phyloP scores from a whole-genome alignment of 2,329 filamentous ascomycete species.

The Colletotrichum australisinense region DNA sequence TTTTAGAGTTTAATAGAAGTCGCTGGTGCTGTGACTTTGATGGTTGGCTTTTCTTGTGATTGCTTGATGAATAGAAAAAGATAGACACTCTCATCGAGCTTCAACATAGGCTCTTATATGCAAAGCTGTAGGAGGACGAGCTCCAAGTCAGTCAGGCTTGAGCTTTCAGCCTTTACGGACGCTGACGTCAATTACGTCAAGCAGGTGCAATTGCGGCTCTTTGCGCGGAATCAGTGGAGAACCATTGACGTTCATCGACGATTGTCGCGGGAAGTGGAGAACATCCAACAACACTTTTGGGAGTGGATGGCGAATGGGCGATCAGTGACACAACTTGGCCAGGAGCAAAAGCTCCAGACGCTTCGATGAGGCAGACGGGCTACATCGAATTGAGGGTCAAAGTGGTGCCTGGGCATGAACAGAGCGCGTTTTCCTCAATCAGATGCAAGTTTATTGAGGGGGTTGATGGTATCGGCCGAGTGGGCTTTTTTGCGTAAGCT shows the following conservation, averaged over 20 bases:
- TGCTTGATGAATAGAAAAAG: not conserved
- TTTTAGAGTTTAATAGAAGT: not conserved
- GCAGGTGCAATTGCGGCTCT: slow-evolving; percentile 32
- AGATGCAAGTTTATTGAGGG: slow-evolving; percentile 24
- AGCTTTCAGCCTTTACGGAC: not conserved
- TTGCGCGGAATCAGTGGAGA: slow-evolving; percentile 27
- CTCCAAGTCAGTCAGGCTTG: not conserved
- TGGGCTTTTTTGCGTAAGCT: slow-evolving; percentile 12
- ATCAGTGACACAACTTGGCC: slow-evolving; percentile 30
- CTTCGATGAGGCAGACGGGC: not conserved
- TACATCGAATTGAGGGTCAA: not conserved
- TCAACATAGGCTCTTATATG: slow-evolving; percentile 13
- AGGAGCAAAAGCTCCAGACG: slow-evolving; percentile 21
- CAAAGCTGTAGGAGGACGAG: not conserved
- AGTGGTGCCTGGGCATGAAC: not conserved
- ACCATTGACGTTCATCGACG: slow-evolving; percentile 23
- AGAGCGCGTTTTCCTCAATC: not conserved
- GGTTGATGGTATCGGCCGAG: not conserved
- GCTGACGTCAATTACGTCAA: slow-evolving; percentile 39
- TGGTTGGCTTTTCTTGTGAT: not conserved
- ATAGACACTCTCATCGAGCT: not conserved
- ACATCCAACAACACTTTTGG: slow-evolving; percentile 3
- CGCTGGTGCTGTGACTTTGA: not conserved
- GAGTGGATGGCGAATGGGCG: not conserved
- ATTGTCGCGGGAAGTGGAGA: slow-evolving; percentile 29